Evolutionary conservation across 768 basidiomycete genomes (phyloP).

Genomic region (Cystobasidium tubakii): DNA sequence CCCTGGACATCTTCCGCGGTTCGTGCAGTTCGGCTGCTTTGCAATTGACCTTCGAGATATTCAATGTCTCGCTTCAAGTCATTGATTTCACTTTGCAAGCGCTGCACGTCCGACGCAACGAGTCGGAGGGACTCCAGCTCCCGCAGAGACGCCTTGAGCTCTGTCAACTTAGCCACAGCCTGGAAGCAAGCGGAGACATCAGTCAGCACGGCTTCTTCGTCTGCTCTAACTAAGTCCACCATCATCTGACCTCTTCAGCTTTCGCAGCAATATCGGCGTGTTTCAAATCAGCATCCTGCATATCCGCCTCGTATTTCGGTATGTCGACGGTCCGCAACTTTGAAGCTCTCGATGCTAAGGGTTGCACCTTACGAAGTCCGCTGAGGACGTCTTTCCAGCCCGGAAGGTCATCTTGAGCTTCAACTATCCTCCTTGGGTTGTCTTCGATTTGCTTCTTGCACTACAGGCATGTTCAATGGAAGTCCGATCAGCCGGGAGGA

Average conservation of each 20-base stretch:
- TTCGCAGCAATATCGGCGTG: conserved; percentile 56
- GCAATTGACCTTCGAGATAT: conserved; percentile 64
- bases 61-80: conserved; percentile 60
- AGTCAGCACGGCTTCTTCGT: not conserved
- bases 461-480: conserved; percentile 51
- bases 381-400: conserved; percentile 62
- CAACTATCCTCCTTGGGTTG: conserved; percentile 53
- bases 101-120: conserved; percentile 58
- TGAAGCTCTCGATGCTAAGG: conserved; percentile 57
- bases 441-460: conserved; percentile 61
- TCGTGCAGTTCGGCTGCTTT: conserved; percentile 66
- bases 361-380: conserved; percentile 59
- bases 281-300: conserved; percentile 58
- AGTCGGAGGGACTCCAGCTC: conserved; percentile 61
- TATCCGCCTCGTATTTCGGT: conserved; percentile 60
- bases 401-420: conserved; percentile 54
- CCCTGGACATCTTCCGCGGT: conserved; percentile 78
- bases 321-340: conserved; percentile 62
- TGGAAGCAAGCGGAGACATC: not conserved
- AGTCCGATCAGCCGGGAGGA: too few relatives aligned
- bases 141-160: conserved; percentile 36
- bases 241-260: conserved; percentile 60
- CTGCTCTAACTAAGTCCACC: not conserved
- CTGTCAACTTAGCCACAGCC: conserved; percentile 25
- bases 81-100: conserved; percentile 53